phyloP scores from a whole-genome alignment of 1,284 basidiomycete species.

The Fistulina hepatica region DNA sequence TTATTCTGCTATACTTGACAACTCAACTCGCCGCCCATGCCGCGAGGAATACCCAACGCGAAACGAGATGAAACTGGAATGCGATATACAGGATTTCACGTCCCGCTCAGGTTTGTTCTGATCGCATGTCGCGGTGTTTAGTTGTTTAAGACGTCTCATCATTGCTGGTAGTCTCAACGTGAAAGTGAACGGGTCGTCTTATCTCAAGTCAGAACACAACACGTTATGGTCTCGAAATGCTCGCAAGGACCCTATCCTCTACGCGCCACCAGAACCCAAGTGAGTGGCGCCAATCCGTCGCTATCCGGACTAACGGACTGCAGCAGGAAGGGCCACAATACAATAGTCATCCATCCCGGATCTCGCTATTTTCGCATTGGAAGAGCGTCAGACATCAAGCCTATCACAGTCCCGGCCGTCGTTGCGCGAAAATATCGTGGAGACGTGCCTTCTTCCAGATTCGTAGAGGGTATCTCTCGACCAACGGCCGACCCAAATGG shows the following conservation, averaged over 20 bases:
- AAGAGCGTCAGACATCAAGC: slow-evolving; percentile 79
- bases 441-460: slow-evolving; percentile 31
- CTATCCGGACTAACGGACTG: slow-evolving; percentile 9
- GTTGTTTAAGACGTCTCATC: too few relatives aligned
- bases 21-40: slow-evolving; percentile 42
- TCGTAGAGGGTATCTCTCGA: slow-evolving; percentile 41
- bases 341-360: slow-evolving; percentile 90
- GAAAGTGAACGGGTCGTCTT: slow-evolving; percentile 35
- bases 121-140: neutral
- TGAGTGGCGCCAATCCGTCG: slow-evolving; percentile 29
- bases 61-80: slow-evolving; percentile 71
- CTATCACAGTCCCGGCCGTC: slow-evolving; percentile 63
- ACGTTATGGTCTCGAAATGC: slow-evolving; percentile 64
- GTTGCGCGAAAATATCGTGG: slow-evolving; percentile 57
- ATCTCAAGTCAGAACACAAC: slow-evolving; percentile 61
- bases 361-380: slow-evolving; percentile 83
- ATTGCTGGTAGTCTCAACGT: too few relatives aligned
- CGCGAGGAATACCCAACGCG: slow-evolving; percentile 66
- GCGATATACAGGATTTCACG: slow-evolving; percentile 69
- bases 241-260: slow-evolving; percentile 33
- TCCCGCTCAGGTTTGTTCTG: slow-evolving; percentile 37
- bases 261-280: slow-evolving; percentile 25
- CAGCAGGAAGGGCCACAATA: slow-evolving; percentile 54
- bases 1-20: too few relatives aligned
- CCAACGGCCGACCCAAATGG: slow-evolving; percentile 20